Conservation (phyloP, 352 stramenopile genomes). For the Phytophthora sp. region DNA sequence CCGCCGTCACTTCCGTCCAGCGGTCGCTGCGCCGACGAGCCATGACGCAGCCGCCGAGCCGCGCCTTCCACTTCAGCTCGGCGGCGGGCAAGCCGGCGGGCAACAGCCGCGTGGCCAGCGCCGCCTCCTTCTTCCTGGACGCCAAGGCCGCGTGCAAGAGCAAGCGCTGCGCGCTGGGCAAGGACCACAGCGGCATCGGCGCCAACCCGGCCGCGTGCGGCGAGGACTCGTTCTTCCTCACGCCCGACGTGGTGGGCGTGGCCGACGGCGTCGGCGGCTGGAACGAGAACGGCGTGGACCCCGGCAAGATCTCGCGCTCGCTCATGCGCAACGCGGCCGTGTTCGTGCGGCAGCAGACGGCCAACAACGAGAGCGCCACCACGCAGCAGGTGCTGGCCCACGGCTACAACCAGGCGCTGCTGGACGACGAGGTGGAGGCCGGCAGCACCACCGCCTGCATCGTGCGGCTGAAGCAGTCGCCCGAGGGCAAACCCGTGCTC, state of each 20-base stretch:
- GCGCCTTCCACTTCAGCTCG: constrained; percentile 34
- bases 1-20: constrained; percentile 25
- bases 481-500: constrained; percentile 53
- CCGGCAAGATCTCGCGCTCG: constrained; percentile 75
- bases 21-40: constrained; percentile 25
- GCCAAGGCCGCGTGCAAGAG: constrained; percentile 74
- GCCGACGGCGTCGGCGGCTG: constrained; percentile 79
- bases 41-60: constrained; percentile 9
- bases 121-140: constrained; percentile 70
- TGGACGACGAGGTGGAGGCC: constrained; percentile 75
- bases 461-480: constrained; percentile 60
- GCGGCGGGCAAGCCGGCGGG: constrained; percentile 17
- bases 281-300: constrained; percentile 86
- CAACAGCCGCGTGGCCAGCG: constrained; percentile 29
- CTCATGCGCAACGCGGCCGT: constrained; percentile 70
- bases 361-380: constrained; percentile 34
- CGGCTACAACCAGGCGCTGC: constrained; percentile 64
- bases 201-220: constrained; percentile 59
- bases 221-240: constrained; percentile 82
- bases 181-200: constrained; percentile 52
- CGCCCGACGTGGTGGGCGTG: constrained; percentile 65
- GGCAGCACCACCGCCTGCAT: constrained; percentile 83
- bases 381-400: constrained; percentile 62
- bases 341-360: constrained; percentile 50
- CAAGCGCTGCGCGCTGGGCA: constrained; percentile 65